Percentiles rank a stretch among this genome's conserved stretches.
phyloP scores from a whole-genome alignment of 768 basidiomycete genomes.

The Ephemerocybe angulata region DNA sequence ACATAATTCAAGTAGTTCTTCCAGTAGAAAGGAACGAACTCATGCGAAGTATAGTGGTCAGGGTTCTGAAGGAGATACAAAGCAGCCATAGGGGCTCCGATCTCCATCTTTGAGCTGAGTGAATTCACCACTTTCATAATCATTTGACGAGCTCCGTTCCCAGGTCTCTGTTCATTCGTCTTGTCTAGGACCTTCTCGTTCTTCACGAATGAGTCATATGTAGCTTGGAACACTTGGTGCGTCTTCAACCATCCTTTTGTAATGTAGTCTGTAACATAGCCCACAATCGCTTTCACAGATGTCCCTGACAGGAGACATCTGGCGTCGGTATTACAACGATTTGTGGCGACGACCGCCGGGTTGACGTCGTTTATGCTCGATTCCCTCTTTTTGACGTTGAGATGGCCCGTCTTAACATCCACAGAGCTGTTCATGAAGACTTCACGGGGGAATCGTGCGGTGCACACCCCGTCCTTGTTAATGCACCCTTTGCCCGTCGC shows the following conservation, averaged over 20 bases:
- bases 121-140: not conserved
- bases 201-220: not conserved
- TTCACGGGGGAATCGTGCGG: constrained; percentile 30
- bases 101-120: not conserved
- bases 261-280: constrained; percentile 36
- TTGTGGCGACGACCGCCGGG: constrained; percentile 22
- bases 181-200: not conserved
- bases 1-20: not conserved
- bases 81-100: not conserved
- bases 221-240: constrained; percentile 16
- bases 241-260: constrained; percentile 32
- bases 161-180: not conserved
- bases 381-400: constrained; percentile 29
- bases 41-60: not conserved
- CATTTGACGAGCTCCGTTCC: not conserved
- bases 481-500: constrained; percentile 19
- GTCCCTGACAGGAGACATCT: constrained; percentile 32
- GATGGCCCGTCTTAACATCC: constrained; percentile 21
- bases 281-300: constrained; percentile 28
- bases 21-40: constrained; percentile 2
- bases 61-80: not conserved
- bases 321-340: constrained; percentile 35
- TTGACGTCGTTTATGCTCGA: constrained; percentile 30
- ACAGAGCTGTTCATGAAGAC: constrained; percentile 17
- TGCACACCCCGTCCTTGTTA: constrained; percentile 27